A percentile compares a stretch with the other conserved stretches of the same genome.
Evolutionary conservation across 768 basidiomycete species (phyloP).

Genomic region (Phlebiopsis gigantea): DNA sequence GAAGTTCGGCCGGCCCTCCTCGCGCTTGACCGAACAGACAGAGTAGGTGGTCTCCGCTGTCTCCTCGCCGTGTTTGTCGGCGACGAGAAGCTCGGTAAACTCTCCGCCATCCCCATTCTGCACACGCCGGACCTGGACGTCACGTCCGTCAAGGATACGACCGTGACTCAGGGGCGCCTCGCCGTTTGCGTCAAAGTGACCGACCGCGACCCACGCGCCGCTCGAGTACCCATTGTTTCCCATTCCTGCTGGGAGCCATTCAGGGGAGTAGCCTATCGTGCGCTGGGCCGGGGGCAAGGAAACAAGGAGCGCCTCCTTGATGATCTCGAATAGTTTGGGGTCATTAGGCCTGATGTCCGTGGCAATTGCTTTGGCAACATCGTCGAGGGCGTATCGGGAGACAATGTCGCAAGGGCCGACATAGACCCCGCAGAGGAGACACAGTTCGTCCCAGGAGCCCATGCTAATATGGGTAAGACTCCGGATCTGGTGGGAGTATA

Average conservation of each 20-base stretch:
- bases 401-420: background rate
- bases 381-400: background rate
- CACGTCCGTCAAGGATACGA: background rate
- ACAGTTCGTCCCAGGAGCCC: slow-evolving; percentile 7
- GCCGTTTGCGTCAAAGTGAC: background rate
- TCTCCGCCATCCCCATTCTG: background rate
- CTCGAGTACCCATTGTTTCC: background rate
- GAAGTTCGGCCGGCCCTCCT: slow-evolving; percentile 2
- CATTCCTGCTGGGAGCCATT: slow-evolving; percentile 2
- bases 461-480: background rate
- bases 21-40: background rate
- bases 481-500: background rate
- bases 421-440: slow-evolving; percentile 1
- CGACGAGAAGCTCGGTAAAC: background rate
- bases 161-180: background rate
- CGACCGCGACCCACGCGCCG: background rate
- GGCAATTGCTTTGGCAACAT: background rate
- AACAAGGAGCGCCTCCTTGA: background rate
- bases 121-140: slow-evolving; percentile 1
- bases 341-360: background rate
- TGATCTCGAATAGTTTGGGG: background rate
- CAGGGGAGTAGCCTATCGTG: background rate
- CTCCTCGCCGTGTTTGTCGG: background rate
- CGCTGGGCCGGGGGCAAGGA: background rate
- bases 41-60: background rate